These are phyloP conservation scores for Exophiala xenobiotica DNA, from an alignment of 2,329 filamentous ascomycete genomes.

Conservation along the genomic window DNA sequence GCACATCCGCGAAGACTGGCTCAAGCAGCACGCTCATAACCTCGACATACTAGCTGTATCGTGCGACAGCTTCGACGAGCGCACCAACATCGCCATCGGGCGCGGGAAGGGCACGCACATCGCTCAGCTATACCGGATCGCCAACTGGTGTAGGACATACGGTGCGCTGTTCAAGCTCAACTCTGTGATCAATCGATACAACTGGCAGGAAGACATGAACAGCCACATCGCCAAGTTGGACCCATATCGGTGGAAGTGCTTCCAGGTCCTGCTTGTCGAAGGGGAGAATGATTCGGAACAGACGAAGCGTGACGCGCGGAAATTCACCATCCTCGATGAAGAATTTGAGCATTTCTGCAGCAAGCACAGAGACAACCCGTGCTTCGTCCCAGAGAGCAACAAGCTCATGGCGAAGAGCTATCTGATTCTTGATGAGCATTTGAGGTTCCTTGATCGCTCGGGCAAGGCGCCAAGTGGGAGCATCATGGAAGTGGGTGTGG, in stretches of 20 bases:
- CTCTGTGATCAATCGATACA: conserved; percentile 53
- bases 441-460: conserved; percentile 49
- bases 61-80: conserved; percentile 55
- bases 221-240: conserved; percentile 39
- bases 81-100: conserved; percentile 54
- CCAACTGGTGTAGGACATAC: conserved; percentile 46
- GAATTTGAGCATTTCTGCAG: conserved; percentile 50
- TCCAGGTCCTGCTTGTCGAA: conserved; percentile 54
- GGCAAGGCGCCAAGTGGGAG: conserved; percentile 32
- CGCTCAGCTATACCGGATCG: conserved; percentile 44
- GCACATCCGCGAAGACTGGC: conserved; percentile 45
- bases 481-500: conserved; percentile 51
- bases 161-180: conserved; percentile 59
- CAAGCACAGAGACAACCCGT: conserved; percentile 42
- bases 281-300: conserved; percentile 51
- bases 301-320: conserved; percentile 38
- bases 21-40: conserved; percentile 44
- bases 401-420: conserved; percentile 53
- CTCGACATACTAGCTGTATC: conserved; percentile 57
- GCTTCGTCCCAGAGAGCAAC: conserved; percentile 53
- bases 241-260: conserved; percentile 58
- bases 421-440: conserved; percentile 53
- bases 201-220: conserved; percentile 54
- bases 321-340: conserved; percentile 49
- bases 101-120: conserved; percentile 52